phyloP scores from a whole-genome alignment of 306 rosid species.

The Cicer chorassanicum region DNA sequence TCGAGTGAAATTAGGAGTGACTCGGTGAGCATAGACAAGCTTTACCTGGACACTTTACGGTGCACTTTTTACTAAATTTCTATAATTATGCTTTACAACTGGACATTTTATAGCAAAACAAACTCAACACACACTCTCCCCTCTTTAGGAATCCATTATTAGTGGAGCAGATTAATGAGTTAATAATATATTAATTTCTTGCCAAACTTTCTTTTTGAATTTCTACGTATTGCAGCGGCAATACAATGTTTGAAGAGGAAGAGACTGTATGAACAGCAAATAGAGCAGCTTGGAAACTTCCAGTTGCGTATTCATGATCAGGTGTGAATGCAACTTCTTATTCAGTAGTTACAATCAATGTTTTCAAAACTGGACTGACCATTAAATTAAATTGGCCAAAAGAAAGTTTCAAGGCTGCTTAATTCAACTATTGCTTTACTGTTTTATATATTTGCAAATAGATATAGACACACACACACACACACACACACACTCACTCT shows the following conservation, averaged over 20 bases:
- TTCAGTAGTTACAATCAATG: background rate
- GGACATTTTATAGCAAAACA: background rate
- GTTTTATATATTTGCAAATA: background rate
- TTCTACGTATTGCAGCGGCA: conserved; percentile 67
- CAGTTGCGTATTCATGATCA: conserved; percentile 96
- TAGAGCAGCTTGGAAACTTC: conserved; percentile 96
- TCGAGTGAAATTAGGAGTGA: background rate
- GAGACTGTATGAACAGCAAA: conserved; percentile 88
- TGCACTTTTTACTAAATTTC: conserved; percentile 6
- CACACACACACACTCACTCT: background rate
- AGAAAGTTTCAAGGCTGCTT: background rate
- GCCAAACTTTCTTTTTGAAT: conserved; percentile 16
- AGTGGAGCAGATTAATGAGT: background rate
- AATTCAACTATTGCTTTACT: background rate
- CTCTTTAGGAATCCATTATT: conserved; percentile 9
- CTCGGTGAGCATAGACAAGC: conserved; percentile 1
- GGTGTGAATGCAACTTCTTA: conserved; percentile 54
- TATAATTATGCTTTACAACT: conserved; percentile 6
- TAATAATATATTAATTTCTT: background rate
- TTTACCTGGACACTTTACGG: background rate
- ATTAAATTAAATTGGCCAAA: background rate
- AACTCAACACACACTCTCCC: background rate
- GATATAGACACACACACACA: background rate
- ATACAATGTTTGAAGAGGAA: conserved; percentile 98
- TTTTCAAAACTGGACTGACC: background rate